A percentile compares a stretch with the other conserved stretches of the same genome.
Evolutionary conservation across 768 basidiomycete species (phyloP).

Genomic region (Tylopilus felleus): DNA sequence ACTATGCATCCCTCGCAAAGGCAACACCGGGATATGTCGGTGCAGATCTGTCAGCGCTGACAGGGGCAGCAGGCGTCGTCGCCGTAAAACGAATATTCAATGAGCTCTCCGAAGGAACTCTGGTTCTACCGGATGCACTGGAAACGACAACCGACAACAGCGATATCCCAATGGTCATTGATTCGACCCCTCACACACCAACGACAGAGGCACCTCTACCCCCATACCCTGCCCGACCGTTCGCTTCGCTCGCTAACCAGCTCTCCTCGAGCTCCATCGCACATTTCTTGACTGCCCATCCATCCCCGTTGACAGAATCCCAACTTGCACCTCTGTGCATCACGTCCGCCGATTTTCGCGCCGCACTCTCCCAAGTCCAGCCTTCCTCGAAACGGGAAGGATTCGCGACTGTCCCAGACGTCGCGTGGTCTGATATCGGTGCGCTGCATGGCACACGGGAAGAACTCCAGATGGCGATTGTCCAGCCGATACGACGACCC

Average conservation of each 20-base stretch:
- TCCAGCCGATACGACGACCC: slow-evolving; percentile 88
- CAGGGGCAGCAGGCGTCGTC: slow-evolving; percentile 91
- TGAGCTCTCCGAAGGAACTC: slow-evolving; percentile 62
- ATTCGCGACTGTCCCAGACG: slow-evolving; percentile 94
- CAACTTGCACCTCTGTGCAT: slow-evolving; percentile 84
- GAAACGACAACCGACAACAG: slow-evolving; percentile 14
- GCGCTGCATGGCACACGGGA: slow-evolving; percentile 84
- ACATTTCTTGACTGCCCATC: slow-evolving; percentile 86
- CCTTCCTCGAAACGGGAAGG: slow-evolving; percentile 98
- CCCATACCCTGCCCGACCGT: slow-evolving; percentile 27
- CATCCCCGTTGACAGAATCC: slow-evolving; percentile 66
- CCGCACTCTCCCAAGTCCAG: slow-evolving; percentile 85
- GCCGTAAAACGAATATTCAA: slow-evolving; percentile 97
- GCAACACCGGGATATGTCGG: slow-evolving; percentile 97
- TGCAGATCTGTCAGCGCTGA: slow-evolving; percentile 86
- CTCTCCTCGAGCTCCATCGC: slow-evolving; percentile 71
- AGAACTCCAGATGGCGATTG: slow-evolving; percentile 96
- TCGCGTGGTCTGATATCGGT: slow-evolving; percentile 93
- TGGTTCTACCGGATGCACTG: slow-evolving; percentile 48
- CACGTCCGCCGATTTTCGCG: slow-evolving; percentile 72
- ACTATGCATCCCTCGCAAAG: slow-evolving; percentile 83
- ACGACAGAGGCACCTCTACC: slow-evolving; percentile 15
- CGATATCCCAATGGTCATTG: slow-evolving; percentile 39
- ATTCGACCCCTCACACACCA: slow-evolving; percentile 21
- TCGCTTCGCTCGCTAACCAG: slow-evolving; percentile 37